A percentile compares a stretch with the other conserved stretches of the same genome.
Conservation (phyloP, 495 filamentous ascomycete genomes). For the Halenospora varia region DNA sequence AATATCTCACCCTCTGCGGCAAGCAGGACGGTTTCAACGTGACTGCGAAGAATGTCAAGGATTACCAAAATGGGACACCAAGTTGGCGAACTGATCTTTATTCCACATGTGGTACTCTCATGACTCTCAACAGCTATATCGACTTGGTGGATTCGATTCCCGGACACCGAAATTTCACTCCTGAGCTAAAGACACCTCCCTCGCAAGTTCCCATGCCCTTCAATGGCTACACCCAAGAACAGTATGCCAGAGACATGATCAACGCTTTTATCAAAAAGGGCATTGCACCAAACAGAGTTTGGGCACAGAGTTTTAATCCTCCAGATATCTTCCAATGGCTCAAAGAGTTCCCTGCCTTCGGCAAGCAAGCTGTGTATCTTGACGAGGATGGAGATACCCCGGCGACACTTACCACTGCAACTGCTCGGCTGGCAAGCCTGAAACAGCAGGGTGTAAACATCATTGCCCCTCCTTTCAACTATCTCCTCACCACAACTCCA, state of each 20-base stretch:
- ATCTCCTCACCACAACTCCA: constrained; percentile 33
- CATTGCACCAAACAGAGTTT: constrained; percentile 53
- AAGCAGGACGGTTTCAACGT: constrained; percentile 59
- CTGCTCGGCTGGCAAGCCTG: constrained; percentile 44
- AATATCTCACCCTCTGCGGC: constrained; percentile 55
- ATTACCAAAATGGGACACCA: constrained; percentile 50
- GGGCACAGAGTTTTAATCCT: constrained; percentile 55
- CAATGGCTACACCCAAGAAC: constrained; percentile 54
- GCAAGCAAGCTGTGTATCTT: constrained; percentile 52
- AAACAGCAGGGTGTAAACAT: constrained; percentile 38
- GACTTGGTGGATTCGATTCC: constrained; percentile 41
- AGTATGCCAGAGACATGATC: constrained; percentile 55
- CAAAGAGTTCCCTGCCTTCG: constrained; percentile 49
- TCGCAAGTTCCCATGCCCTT: constrained; percentile 54
- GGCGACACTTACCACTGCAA: constrained; percentile 39
- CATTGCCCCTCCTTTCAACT: constrained; percentile 37
- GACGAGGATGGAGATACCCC: constrained; percentile 49
- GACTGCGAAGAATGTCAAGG: constrained; percentile 44
- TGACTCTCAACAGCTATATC: constrained; percentile 51
- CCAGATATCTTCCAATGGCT: constrained; percentile 61
- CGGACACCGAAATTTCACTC: constrained; percentile 48
- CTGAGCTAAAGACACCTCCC: constrained; percentile 54
- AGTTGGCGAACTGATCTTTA: constrained; percentile 56
- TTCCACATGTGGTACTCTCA: constrained; percentile 48
- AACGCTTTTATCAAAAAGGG: constrained; percentile 48